phyloP scores from a whole-genome alignment of 2,329 filamentous ascomycete species.

The Xylaria sp. region DNA sequence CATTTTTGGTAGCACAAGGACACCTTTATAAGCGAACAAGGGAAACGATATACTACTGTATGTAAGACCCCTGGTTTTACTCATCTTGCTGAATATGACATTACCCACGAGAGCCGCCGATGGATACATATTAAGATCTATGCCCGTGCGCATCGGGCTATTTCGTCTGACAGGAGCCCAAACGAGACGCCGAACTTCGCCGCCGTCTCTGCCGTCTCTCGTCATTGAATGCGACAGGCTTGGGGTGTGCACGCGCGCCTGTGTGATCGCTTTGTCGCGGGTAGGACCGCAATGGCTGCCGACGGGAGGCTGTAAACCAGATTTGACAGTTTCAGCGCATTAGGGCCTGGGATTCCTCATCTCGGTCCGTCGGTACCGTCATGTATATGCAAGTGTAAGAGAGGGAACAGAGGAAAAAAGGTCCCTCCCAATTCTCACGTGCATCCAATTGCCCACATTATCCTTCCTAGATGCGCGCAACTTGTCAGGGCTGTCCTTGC shows the following conservation, averaged over 20 bases:
- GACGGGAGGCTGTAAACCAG: conserved; percentile 10
- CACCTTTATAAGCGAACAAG: conserved; percentile 22
- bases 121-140: conserved; percentile 29
- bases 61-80: conserved; percentile 20
- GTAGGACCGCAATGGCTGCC: conserved; percentile 14
- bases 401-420: neutral
- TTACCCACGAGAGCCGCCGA: conserved; percentile 19
- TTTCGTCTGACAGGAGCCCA: conserved; percentile 22
- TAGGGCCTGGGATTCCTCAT: conserved; percentile 18
- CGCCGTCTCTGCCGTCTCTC: conserved; percentile 14
- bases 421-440: neutral
- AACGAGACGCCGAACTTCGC: conserved; percentile 14
- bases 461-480: neutral
- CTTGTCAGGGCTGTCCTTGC: conserved; percentile 12
- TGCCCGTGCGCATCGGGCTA: conserved; percentile 27
- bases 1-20: conserved; percentile 10
- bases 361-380: conserved; percentile 24
- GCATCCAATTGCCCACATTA: conserved; percentile 9
- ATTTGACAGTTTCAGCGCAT: conserved; percentile 20
- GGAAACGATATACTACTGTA: conserved; percentile 22
- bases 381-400: conserved; percentile 21
- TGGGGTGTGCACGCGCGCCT: conserved; percentile 10
- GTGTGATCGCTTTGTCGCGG: conserved; percentile 9
- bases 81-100: neutral
- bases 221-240: conserved; percentile 3